Conservation (phyloP, 164 flowering plant genomes). For the Brasenia schreberi region DNA sequence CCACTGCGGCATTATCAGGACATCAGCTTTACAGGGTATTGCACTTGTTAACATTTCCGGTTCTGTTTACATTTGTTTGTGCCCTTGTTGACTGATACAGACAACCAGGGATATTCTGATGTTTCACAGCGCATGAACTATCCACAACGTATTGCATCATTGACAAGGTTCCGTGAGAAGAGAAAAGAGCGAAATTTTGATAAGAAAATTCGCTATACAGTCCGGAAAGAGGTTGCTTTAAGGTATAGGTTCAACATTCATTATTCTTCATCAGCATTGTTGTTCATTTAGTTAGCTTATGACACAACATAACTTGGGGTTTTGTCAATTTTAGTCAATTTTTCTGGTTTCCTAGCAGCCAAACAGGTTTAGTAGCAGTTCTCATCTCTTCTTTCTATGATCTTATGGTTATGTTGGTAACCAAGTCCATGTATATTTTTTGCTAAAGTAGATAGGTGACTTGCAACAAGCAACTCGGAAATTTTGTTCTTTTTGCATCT, state of each 20-base stretch:
- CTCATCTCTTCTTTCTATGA: too few relatives aligned
- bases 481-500: too few relatives aligned
- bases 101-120: slow-evolving; percentile 8
- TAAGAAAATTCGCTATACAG: slow-evolving; percentile 11
- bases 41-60: neutral
- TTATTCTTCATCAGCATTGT: too few relatives aligned
- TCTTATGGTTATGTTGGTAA: too few relatives aligned
- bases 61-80: neutral
- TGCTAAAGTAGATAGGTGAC: too few relatives aligned
- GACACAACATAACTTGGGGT: too few relatives aligned
- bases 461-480: too few relatives aligned
- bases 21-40: slow-evolving; percentile 5
- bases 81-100: neutral
- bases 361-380: too few relatives aligned
- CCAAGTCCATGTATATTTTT: too few relatives aligned
- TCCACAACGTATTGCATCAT: slow-evolving; percentile 11
- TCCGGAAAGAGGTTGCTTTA: slow-evolving; percentile 14
- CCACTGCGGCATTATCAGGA: slow-evolving; percentile 1
- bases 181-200: slow-evolving; percentile 14
- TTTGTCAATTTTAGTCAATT: too few relatives aligned
- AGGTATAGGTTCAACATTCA: slow-evolving; percentile 3
- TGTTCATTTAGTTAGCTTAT: too few relatives aligned
- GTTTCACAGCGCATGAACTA: slow-evolving; percentile 9
- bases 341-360: too few relatives aligned
- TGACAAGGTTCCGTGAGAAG: slow-evolving; percentile 14